Evolutionary conservation across 2,329 filamentous ascomycete genomes (phyloP).

Genomic region (Cadophora malorum): DNA sequence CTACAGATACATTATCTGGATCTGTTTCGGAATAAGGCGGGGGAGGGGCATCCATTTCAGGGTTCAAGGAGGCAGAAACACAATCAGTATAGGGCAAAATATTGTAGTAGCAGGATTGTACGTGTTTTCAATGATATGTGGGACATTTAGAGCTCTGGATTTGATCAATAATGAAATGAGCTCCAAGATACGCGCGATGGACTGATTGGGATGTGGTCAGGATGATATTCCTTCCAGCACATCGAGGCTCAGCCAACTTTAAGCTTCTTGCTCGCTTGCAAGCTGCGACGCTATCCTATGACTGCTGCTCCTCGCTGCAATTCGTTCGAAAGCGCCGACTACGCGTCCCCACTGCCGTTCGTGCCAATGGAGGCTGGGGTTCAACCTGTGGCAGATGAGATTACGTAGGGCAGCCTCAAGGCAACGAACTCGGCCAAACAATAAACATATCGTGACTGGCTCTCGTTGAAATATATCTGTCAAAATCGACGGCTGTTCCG

Average conservation of each 20-base stretch:
- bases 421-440: constrained; percentile 1
- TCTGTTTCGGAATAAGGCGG: constrained; percentile 66
- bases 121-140: background rate
- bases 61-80: background rate
- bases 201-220: constrained; percentile 15
- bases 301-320: constrained; percentile 8
- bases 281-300: background rate
- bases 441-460: constrained; percentile 7
- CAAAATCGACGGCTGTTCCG: background rate
- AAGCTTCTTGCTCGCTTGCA: constrained; percentile 12
- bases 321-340: constrained; percentile 18
- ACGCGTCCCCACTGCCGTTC: constrained; percentile 11
- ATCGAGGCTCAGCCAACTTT: constrained; percentile 13
- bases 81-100: background rate
- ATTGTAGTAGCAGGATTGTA: background rate
- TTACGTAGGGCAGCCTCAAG: constrained; percentile 18
- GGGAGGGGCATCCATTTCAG: constrained; percentile 49
- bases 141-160: background rate
- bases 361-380: constrained; percentile 7
- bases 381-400: constrained; percentile 2
- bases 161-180: background rate
- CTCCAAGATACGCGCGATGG: background rate
- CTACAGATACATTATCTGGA: constrained; percentile 49
- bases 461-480: background rate
- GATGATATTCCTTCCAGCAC: constrained; percentile 10